A percentile compares a stretch with the other conserved stretches of the same genome.
These are phyloP conservation scores for Phialocephala sp. DNA, from an alignment of 2,329 filamentous ascomycete species.

Conservation along the genomic window DNA sequence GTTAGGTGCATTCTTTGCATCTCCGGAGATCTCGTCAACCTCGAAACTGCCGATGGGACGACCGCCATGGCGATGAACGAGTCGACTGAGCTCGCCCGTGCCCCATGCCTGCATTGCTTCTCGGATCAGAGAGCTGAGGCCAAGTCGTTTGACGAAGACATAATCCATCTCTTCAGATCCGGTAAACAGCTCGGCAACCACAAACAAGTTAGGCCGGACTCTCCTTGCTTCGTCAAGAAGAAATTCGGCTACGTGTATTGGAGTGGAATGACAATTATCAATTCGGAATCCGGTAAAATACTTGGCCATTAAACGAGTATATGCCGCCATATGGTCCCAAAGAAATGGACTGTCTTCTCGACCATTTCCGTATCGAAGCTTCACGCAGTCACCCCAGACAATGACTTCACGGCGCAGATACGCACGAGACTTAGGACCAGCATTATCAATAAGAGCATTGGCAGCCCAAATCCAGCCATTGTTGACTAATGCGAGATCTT, in stretches of 20 bases:
- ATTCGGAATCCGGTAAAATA: slow-evolving; percentile 96
- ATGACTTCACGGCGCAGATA: slow-evolving; percentile 97
- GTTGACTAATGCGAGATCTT: slow-evolving; percentile 84
- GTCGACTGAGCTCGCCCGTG: slow-evolving; percentile 86
- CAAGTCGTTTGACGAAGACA: slow-evolving; percentile 90
- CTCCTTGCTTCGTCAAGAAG: slow-evolving; percentile 92
- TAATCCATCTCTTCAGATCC: slow-evolving; percentile 97
- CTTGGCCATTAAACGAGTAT: slow-evolving; percentile 89
- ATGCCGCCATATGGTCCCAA: slow-evolving; percentile 95
- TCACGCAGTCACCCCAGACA: slow-evolving; percentile 98
- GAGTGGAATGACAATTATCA: slow-evolving; percentile 97
- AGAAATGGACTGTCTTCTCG: slow-evolving; percentile 89
- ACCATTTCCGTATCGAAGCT: slow-evolving; percentile 84
- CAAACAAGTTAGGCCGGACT: slow-evolving; percentile 85
- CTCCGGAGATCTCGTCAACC: slow-evolving; percentile 79
- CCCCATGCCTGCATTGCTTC: slow-evolving; percentile 99
- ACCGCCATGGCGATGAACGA: slow-evolving; percentile 93
- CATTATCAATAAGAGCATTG: slow-evolving; percentile 92
- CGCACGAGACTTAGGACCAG: slow-evolving; percentile 85
- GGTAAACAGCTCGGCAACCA: slow-evolving; percentile 94
- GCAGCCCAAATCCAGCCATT: slow-evolving; percentile 99
- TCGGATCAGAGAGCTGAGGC: slow-evolving; percentile 88
- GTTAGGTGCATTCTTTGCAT: slow-evolving; percentile 50
- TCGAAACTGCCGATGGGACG: slow-evolving; percentile 97
- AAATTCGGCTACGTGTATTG: slow-evolving; percentile 91